Evolutionary conservation across 805 yeast species (phyloP), one percentile per base, ranked within the genome.

Genomic region (Barnettozyma populi): DNA sequence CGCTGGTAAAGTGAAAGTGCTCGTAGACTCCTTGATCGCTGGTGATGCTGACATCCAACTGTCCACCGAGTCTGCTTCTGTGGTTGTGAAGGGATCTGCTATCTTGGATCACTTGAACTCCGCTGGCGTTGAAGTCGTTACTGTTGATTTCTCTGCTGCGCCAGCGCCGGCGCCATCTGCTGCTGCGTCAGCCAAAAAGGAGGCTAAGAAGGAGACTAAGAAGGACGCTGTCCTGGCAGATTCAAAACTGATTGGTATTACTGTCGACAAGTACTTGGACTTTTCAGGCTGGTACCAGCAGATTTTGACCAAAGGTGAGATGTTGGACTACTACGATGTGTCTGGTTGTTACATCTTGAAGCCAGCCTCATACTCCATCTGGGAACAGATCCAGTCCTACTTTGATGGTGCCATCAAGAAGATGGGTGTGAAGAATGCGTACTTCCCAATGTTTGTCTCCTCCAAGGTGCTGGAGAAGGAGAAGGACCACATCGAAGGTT

Each of bases 401-500:
- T 92, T 94, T 66, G 86, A 94, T 70, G 70, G 59, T 23, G 73
- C 75, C 57, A 94, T 94, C 72, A 92, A 90, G 74, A 73, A 78
- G 46, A 68, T 94, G 59, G 99, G 97, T 55, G 99, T 95, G 51
- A 81, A 84, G 62, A 94, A 94, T 70, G 85, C 97, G 23, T 92
- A 92, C 69, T 94, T 94, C 86, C 99, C 99, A 55, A 88, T 94
- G 97, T 94, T 94, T 64, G 98, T 94, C 44, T 90, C 97, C 9
- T 75, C 87, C 41, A 80, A 82, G 59, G 99, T 95, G 20, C 75
- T 94, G 61, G 98, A 95, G 73, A 89, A 84, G 73, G 99, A 94
- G 75, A 94, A 94, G 72, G 99, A 94, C 65, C 99, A 94, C 67
- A 81, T 94, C 59, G 99, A 94, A 71, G 99, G 99, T 40, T 94